Percentiles rank a stretch among this genome's conserved stretches.
Conservation (phyloP, 176 grass and related monocot genomes). For the Phoenix roebelenii region DNA sequence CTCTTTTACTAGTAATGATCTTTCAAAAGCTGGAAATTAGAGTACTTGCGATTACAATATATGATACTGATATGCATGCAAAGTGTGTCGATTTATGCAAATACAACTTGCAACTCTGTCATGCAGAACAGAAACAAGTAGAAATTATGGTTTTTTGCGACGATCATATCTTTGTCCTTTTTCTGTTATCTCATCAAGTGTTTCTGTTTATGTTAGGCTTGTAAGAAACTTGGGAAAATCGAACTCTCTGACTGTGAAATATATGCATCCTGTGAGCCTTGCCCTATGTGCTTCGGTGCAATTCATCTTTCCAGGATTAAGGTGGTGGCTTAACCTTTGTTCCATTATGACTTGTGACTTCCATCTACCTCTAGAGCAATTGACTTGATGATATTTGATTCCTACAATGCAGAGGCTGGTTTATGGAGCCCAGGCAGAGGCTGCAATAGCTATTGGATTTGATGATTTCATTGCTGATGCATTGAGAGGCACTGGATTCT, state of each 20-base stretch:
- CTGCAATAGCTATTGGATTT: conserved; percentile 88
- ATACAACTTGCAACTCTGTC: too few relatives aligned
- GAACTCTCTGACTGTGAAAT: conserved; percentile 89
- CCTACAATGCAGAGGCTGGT: conserved; percentile 65
- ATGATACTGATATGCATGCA: too few relatives aligned
- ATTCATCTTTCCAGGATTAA: conserved; percentile 93
- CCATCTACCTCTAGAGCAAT: background rate
- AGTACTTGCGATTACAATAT: too few relatives aligned
- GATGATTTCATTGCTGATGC: conserved; percentile 99
- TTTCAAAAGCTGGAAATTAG: too few relatives aligned
- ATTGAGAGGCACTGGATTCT: conserved; percentile 68
- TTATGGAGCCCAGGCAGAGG: conserved; percentile 92
- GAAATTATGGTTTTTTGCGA: too few relatives aligned
- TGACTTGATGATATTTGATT: background rate
- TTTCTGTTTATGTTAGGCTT: conserved; percentile 38
- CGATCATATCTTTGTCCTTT: too few relatives aligned
- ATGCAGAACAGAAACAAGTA: too few relatives aligned
- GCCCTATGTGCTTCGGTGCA: conserved; percentile 95
- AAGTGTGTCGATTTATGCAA: too few relatives aligned
- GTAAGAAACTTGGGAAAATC: conserved; percentile 90
- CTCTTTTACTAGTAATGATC: too few relatives aligned
- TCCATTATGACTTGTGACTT: conserved; percentile 4
- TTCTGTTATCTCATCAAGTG: too few relatives aligned
- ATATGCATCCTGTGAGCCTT: conserved; percentile 90
- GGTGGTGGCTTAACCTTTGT: conserved; percentile 27